These are phyloP conservation scores for Penicillium sp. DNA, from an alignment of 2,329 filamentous ascomycete genomes.

Conservation along the genomic window DNA sequence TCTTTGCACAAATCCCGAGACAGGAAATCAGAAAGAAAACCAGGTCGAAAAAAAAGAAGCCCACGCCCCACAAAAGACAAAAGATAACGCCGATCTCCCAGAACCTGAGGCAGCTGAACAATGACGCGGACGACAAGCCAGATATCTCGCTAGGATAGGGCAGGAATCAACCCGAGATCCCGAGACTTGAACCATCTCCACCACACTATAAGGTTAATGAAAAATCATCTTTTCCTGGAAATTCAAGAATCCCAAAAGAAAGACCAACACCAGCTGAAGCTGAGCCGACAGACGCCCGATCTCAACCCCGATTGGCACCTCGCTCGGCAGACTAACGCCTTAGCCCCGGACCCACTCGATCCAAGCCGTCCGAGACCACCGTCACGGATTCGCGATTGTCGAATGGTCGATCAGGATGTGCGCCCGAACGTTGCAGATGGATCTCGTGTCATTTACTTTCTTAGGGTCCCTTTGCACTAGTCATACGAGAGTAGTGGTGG, in stretches of 20 bases:
- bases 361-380: neutral
- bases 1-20: neutral
- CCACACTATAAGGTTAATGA: conserved; percentile 5
- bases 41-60: neutral
- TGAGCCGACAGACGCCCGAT: conserved; percentile 16
- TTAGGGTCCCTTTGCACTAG: neutral
- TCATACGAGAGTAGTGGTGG: neutral
- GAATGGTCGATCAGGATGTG: neutral
- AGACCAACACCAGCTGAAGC: conserved; percentile 21
- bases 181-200: neutral
- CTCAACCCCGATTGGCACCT: conserved; percentile 17
- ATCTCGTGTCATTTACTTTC: neutral
- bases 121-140: neutral
- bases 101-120: conserved; percentile 7
- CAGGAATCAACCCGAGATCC: neutral
- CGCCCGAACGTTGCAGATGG: neutral
- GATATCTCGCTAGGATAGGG: neutral
- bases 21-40: neutral
- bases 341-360: conserved; percentile 18
- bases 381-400: neutral
- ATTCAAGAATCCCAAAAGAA: conserved; percentile 5
- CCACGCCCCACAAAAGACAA: conserved; percentile 1
- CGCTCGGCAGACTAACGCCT: conserved; percentile 14
- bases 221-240: conserved; percentile 4
- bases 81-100: neutral